A percentile compares a stretch with the other conserved stretches of the same genome.
Conservation (phyloP, 345 rosid species). For the Melastoma malabathricum region DNA sequence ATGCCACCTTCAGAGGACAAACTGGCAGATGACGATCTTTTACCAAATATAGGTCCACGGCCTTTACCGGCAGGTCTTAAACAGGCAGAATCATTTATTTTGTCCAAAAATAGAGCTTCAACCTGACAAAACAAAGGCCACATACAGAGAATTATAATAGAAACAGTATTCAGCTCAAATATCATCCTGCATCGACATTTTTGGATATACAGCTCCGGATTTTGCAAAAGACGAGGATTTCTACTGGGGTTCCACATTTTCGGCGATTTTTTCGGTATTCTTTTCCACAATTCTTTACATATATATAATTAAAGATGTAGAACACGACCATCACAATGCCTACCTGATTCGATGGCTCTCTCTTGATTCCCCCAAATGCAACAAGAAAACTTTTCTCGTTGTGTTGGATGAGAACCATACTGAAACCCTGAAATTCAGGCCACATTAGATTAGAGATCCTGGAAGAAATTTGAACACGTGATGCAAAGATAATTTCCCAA, state of each 20-base stretch:
- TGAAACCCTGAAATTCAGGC: constrained; percentile 53
- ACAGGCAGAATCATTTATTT: constrained; percentile 44
- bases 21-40: constrained; percentile 38
- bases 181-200: too few relatives aligned
- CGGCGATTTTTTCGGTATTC: too few relatives aligned
- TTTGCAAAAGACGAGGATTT: background rate
- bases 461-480: too few relatives aligned
- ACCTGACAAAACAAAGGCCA: constrained; percentile 33
- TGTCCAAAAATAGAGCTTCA: constrained; percentile 61
- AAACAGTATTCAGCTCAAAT: background rate
- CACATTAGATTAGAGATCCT: background rate
- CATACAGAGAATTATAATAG: background rate
- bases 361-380: constrained; percentile 82
- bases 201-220: too few relatives aligned
- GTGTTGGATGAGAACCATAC: constrained; percentile 75
- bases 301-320: background rate
- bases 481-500: too few relatives aligned
- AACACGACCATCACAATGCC: constrained; percentile 5
- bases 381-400: constrained; percentile 87
- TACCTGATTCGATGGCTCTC: constrained; percentile 96
- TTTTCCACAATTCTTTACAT: background rate
- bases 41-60: constrained; percentile 34
- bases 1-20: constrained; percentile 32
- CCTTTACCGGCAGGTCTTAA: constrained; percentile 39
- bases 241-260: too few relatives aligned